Base-by-base conservation (phyloP, 116 monocot genomes). In the Papilionanthe hybrid region DNA sequence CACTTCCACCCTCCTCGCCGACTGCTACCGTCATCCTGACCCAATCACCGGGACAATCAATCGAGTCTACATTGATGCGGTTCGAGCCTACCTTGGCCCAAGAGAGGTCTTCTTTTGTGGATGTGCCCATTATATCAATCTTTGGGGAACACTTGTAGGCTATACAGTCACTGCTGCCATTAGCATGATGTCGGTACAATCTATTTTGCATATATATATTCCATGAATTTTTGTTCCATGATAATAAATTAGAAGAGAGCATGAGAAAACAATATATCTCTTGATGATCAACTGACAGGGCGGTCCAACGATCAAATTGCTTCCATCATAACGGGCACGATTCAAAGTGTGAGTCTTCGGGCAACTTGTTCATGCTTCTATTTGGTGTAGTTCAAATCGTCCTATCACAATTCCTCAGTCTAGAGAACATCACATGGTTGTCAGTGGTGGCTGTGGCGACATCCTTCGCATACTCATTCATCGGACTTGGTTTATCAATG, bases 341-440 rank as follows among this genome's bases (percentile, higher is more conserved):
- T 3, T 85, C 85, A 7, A 72, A 37, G 9, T 87, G 83, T 37
- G 78, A 71, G 7, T 75, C 83, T 0, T 83, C 90, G 0, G 90
- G 90, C 12, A 90, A 55, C 78, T 12, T 82, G 45, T 41, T 81
- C 66, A 90, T 90, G 87, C 32, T 90, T 1, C 50, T 77, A 2
- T 90, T 90, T 25, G 90, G 90, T 15, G 25, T 79, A 27, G 72
- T 81, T 29, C 87, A 90, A 65, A 75, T 90, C 0, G 77, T 90
- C 1, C 65, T 87, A 20, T 90, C 90, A 23, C 90, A 90, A 78
- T 72, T 90, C 9, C 90, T 87, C 15, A 87, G 87, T 78, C 65
- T 90, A 43, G 85, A 90, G 79, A 90, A 90, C 85, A 87, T 90
- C 29, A 83, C 90, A 0, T 90, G 90, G 87, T 85, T 90, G 60